Percentiles rank a stretch among this genome's conserved stretches.
Conservation (phyloP, 352 stramenopile species). For the Thalassiosira oceanica region DNA sequence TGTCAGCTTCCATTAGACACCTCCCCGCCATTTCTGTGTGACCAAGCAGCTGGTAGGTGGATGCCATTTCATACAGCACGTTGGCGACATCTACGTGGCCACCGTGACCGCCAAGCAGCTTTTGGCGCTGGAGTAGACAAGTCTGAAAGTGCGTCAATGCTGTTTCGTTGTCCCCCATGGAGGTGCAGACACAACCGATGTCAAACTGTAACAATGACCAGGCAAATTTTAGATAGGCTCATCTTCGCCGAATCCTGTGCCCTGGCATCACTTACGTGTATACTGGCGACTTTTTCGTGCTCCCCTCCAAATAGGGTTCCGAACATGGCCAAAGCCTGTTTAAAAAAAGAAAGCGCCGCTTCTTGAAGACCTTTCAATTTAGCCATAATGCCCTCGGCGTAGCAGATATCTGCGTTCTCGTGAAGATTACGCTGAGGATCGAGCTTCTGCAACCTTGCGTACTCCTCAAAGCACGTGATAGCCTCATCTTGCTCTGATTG, state of each 20-base stretch:
- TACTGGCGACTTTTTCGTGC: slow-evolving; percentile 52
- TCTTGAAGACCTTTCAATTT: slow-evolving; percentile 50
- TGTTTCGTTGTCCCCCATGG: slow-evolving; percentile 19
- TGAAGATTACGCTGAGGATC: slow-evolving; percentile 47
- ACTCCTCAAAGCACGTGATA: slow-evolving; percentile 56
- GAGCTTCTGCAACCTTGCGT: slow-evolving; percentile 44
- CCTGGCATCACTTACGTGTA: slow-evolving; percentile 34
- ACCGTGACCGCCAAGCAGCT: slow-evolving; percentile 39
- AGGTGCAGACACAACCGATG: slow-evolving; percentile 41
- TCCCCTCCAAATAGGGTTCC: slow-evolving; percentile 44
- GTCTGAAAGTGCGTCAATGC: slow-evolving; percentile 40
- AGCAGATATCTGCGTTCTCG: slow-evolving; percentile 60
- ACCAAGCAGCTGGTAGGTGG: slow-evolving; percentile 21
- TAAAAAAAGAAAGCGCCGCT: slow-evolving; percentile 43
- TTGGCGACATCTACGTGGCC: slow-evolving; percentile 52
- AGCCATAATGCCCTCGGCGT: slow-evolving; percentile 45
- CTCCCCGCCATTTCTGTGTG: slow-evolving; percentile 19
- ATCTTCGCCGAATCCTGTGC: not conserved
- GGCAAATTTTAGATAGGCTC: not conserved
- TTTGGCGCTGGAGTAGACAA: slow-evolving; percentile 31
- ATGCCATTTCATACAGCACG: slow-evolving; percentile 53
- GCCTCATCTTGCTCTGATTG: slow-evolving; percentile 48
- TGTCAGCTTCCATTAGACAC: slow-evolving; percentile 43
- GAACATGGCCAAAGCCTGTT: slow-evolving; percentile 53
- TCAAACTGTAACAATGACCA: slow-evolving; percentile 39